A percentile compares a stretch with the other conserved stretches of the same genome.
phyloP scores from a whole-genome alignment of 108 stramenopile genomes.

The Cyclotella choctawhatcheeana region DNA sequence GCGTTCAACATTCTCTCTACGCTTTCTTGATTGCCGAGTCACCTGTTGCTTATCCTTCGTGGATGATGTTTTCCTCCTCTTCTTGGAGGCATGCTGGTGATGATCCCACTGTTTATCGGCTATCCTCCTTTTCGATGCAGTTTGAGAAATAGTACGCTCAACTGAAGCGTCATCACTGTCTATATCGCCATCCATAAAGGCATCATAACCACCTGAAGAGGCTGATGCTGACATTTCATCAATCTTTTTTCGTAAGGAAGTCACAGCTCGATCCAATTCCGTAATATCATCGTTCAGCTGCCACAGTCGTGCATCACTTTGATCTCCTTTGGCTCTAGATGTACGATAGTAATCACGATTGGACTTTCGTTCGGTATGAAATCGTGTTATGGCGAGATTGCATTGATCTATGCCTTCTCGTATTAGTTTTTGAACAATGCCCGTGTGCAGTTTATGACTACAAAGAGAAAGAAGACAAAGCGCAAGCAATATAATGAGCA shows the following conservation, averaged over 20 bases:
- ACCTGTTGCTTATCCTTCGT: not conserved
- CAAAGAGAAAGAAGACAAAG: not conserved
- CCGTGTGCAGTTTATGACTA: conserved; percentile 18
- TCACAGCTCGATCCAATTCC: conserved; percentile 6
- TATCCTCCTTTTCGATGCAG: not conserved
- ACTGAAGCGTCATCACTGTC: not conserved
- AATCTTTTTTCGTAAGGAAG: conserved; percentile 3
- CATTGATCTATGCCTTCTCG: conserved; percentile 26
- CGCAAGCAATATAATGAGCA: not conserved
- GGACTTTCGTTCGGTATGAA: conserved; percentile 6
- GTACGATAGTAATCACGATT: not conserved
- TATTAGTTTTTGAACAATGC: conserved; percentile 17
- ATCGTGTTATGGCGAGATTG: conserved; percentile 5
- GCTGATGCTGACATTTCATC: not conserved
- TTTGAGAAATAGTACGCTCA: not conserved
- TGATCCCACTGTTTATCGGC: conserved; percentile 14
- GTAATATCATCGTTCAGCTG: conserved; percentile 2
- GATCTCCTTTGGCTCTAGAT: not conserved
- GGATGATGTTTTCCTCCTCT: conserved; percentile 9
- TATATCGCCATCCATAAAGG: not conserved
- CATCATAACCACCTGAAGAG: not conserved
- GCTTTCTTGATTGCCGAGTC: not conserved
- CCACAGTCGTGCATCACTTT: not conserved
- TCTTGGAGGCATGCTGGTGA: conserved; percentile 47
- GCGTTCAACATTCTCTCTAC: not conserved